A percentile compares a stretch with the other conserved stretches of the same genome.
These are phyloP conservation scores for Leccinum pellstonianum DNA, from an alignment of 768 basidiomycete genomes.

Conservation along the genomic window DNA sequence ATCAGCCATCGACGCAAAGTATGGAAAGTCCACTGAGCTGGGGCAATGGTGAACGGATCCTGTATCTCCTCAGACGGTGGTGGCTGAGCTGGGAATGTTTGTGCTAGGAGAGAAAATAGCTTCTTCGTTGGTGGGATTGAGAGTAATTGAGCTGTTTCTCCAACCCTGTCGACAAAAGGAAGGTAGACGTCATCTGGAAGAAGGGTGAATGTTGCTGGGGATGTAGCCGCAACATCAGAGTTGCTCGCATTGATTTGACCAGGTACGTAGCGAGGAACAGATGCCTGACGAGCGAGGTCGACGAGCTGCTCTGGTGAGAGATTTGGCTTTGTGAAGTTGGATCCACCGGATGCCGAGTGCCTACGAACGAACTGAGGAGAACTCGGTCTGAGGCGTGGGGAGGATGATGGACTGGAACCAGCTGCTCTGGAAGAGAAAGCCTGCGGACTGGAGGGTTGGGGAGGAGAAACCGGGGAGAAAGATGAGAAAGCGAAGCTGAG, in stretches of 20 bases:
- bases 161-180: conserved; percentile 82
- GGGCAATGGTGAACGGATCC: conserved; percentile 48
- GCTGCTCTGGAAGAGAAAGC: conserved; percentile 32
- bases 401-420: conserved; percentile 34
- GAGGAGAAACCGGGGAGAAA: conserved; percentile 40
- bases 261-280: conserved; percentile 37
- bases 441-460: conserved; percentile 28
- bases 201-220: conserved; percentile 65
- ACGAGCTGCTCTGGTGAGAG: conserved; percentile 73
- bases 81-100: conserved; percentile 54
- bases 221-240: not conserved
- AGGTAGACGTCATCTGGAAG: conserved; percentile 77
- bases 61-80: conserved; percentile 29
- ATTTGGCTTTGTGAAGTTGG: conserved; percentile 44
- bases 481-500: conserved; percentile 68
- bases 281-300: conserved; percentile 66
- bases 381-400: conserved; percentile 49
- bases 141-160: conserved; percentile 71
- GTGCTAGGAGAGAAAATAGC: conserved; percentile 68
- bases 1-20: conserved; percentile 73
- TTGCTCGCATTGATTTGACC: conserved; percentile 1
- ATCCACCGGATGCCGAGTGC: conserved; percentile 33
- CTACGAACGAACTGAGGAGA: conserved; percentile 41
- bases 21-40: conserved; percentile 66
- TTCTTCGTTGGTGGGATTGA: conserved; percentile 62